Conservation (phyloP, 176 grass and related monocot genomes). For the Guadua angustifolia region DNA sequence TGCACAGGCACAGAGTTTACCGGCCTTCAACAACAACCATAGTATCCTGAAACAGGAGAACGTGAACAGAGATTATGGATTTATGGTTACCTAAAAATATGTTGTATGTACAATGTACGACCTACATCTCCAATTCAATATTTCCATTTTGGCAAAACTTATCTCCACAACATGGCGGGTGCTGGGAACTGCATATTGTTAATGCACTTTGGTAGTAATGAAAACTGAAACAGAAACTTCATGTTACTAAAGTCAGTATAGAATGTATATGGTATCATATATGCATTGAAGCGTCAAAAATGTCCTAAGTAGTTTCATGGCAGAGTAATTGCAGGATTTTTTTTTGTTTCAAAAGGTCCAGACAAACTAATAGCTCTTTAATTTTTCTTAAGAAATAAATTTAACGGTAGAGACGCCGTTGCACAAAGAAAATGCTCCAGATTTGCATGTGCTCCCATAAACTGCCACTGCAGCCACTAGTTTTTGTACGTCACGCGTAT, state of each 20-base stretch:
- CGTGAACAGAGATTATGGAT: conserved; percentile 16
- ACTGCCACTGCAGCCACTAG: neutral
- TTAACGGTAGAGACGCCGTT: neutral
- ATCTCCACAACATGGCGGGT: neutral
- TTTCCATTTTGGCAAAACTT: neutral
- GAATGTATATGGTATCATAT: neutral
- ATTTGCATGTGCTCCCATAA: conserved; percentile 6
- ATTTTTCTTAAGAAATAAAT: neutral
- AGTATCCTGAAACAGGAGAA: conserved; percentile 18
- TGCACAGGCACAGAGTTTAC: neutral
- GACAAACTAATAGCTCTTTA: neutral
- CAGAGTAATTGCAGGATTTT: neutral
- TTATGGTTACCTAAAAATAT: conserved; percentile 12
- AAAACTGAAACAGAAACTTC: neutral
- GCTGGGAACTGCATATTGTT: neutral
- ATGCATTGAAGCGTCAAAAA: neutral
- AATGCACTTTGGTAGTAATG: neutral
- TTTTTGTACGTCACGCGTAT: neutral
- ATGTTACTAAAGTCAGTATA: neutral
- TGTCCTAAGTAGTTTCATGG: neutral
- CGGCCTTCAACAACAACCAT: conserved; percentile 20
- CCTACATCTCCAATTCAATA: conserved; percentile 7
- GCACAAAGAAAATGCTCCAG: neutral
- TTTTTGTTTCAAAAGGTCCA: neutral
- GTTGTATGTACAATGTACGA: neutral